Evolutionary conservation across 352 stramenopile species (phyloP), one percentile per base, ranked within the genome.

Genomic region (Phytophthora agathidicida): DNA sequence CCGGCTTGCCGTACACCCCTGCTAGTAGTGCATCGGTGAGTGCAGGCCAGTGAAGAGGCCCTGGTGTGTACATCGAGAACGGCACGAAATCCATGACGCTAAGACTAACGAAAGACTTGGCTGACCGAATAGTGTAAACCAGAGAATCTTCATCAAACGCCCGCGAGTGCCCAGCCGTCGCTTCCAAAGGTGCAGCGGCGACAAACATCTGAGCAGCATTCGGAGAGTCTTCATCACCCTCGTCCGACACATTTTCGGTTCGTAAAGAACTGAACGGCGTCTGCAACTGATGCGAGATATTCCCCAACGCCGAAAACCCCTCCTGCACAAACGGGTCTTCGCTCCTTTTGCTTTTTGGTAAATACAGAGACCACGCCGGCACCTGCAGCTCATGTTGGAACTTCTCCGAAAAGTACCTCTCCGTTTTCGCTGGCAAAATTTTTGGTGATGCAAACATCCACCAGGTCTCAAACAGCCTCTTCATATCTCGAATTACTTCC

Each of bases 51-150:
- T 73, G 77, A 35, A 93, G 83, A 17, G 84, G 70, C 2, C 64
- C 80, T 4, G 71, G 51, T 20, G 73, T 70, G 55, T 92, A 93
- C 69, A 88, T 83, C 3, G 79, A 88, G 38, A 83, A 93, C 28
- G 85, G 74, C 23, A 57, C 58, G 48, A 93, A 94, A 59, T 94
- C 85, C 85, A 94, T 94, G 28, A 94, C 85, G 43, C 83, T 94
- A 14, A 94, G 68, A 39, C 67, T 77, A 27, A 94, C 63, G 9
- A 73, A 75, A 16, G 60, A 69, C 24, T 67, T 69, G 10, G 82
- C 85, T 16, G 71, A 80, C 32, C 56, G 64, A 43, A 94, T 93
- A 28, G 79, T 92, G 33, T 91, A 91, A 33, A 90, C 75, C 16
- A 91, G 61, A 20, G 81, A 66, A 28, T 92, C 77, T 58, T 90